phyloP scores from a whole-genome alignment of 495 filamentous ascomycete genomes.

The Penicillium turbatum region DNA sequence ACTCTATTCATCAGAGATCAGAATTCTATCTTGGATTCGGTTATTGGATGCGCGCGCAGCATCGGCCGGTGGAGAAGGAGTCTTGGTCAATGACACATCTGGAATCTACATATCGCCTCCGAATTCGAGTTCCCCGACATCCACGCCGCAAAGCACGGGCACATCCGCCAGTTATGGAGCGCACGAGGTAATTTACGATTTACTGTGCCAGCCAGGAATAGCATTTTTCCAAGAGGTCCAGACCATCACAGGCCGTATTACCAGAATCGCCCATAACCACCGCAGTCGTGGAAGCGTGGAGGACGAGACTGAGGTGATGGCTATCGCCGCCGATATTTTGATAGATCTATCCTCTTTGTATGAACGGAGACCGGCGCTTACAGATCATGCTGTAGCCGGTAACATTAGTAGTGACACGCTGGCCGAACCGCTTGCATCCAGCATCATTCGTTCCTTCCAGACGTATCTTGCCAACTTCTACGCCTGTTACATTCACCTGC shows the following conservation, averaged over 20 bases:
- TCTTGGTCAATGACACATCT: constrained; percentile 27
- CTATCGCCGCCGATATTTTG: constrained; percentile 30
- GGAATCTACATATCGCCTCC: constrained; percentile 3
- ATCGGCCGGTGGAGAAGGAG: constrained; percentile 35
- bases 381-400: constrained; percentile 39
- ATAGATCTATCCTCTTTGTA: constrained; percentile 36
- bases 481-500: constrained; percentile 40
- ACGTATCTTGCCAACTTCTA: constrained; percentile 40
- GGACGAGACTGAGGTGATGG: constrained; percentile 37
- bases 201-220: constrained; percentile 32
- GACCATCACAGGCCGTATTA: constrained; percentile 32
- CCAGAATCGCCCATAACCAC: constrained; percentile 34
- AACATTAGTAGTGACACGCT: constrained; percentile 27
- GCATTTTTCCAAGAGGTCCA: constrained; percentile 37
- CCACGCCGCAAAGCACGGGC: constrained; percentile 22
- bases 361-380: constrained; percentile 34
- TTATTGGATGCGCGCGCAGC: constrained; percentile 35
- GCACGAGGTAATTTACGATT: constrained; percentile 18
- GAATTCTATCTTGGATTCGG: constrained; percentile 35
- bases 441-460: constrained; percentile 35
- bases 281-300: constrained; percentile 33
- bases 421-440: constrained; percentile 32
- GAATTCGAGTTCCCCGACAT: constrained; percentile 11
- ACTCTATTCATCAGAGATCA: constrained; percentile 14
- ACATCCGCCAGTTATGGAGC: constrained; percentile 27